Evolutionary conservation across 2,329 filamentous ascomycete genomes (phyloP).

Genomic region (Diplodia corticola): DNA sequence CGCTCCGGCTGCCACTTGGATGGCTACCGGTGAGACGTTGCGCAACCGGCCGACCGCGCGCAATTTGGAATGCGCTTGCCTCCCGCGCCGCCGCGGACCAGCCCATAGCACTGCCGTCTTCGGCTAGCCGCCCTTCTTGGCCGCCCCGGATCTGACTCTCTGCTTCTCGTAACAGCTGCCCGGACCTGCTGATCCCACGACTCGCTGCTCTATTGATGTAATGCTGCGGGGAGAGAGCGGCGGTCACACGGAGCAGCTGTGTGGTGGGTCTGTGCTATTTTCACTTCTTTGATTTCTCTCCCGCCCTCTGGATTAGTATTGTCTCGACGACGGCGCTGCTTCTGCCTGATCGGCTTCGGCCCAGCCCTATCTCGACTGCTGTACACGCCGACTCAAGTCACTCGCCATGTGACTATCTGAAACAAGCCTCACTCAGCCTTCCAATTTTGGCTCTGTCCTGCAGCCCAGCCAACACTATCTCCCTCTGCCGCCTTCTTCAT

Average conservation of each 20-base stretch:
- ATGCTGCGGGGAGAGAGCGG: constrained; percentile 7
- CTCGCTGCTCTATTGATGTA: constrained; percentile 4
- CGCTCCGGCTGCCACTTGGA: background rate
- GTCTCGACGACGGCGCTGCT: too few relatives aligned
- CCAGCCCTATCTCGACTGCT: background rate
- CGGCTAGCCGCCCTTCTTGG: background rate
- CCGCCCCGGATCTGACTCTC: constrained; percentile 9
- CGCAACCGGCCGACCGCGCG: constrained; percentile 7
- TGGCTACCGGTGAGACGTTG: constrained; percentile 8
- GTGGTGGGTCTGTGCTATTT: background rate
- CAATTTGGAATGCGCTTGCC: background rate
- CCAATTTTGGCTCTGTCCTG: background rate
- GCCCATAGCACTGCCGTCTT: background rate
- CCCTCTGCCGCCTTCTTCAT: background rate
- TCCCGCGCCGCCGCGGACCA: background rate
- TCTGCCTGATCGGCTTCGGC: background rate
- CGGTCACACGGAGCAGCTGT: background rate
- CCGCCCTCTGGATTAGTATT: background rate
- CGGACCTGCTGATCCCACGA: background rate
- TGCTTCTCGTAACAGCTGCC: background rate
- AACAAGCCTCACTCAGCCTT: background rate
- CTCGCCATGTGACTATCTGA: background rate
- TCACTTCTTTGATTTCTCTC: background rate
- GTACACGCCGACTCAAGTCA: background rate
- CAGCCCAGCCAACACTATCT: background rate